Conservation (phyloP, 805 yeast species). For the Naumovozyma castellii region DNA sequence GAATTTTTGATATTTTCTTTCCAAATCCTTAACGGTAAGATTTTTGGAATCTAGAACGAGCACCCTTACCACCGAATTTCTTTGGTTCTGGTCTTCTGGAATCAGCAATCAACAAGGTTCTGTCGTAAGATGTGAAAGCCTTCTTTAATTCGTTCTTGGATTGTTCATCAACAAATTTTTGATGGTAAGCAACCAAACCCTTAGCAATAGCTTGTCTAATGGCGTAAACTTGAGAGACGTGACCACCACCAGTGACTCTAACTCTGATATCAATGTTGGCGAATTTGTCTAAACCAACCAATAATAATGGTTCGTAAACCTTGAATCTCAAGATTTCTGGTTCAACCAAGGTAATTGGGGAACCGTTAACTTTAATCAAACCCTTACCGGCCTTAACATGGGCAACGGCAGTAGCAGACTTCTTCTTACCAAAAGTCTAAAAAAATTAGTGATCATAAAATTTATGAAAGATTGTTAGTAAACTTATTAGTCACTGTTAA, state of each 20-base stretch:
- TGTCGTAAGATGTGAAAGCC: conserved; percentile 95
- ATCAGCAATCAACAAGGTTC: conserved; percentile 98
- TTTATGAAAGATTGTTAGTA: background rate
- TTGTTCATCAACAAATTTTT: conserved; percentile 98
- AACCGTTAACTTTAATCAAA: conserved; percentile 96
- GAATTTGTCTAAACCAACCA: conserved; percentile 97
- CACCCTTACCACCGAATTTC: conserved; percentile 99
- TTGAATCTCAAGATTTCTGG: conserved; percentile 98
- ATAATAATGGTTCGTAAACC: conserved; percentile 97
- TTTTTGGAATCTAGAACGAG: conserved; percentile 99
- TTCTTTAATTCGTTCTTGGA: conserved; percentile 99
- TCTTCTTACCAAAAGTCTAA: conserved; percentile 98
- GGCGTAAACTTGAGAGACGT: conserved; percentile 98
- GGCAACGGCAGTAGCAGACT: conserved; percentile 99
- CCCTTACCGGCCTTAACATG: conserved; percentile 98
- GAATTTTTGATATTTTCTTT: background rate
- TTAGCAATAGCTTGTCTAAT: conserved; percentile 99
- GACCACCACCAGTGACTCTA: conserved; percentile 99
- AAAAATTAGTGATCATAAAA: conserved; percentile 3
- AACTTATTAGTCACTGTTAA: too few species aligned
- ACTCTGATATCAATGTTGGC: conserved; percentile 97
- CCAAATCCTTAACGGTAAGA: conserved; percentile 85
- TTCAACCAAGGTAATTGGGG: conserved; percentile 96
- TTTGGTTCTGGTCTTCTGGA: conserved; percentile 99
- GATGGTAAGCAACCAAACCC: conserved; percentile 99